Conservation (phyloP, 257 asterid genomes). For the Mentha longifolia region DNA sequence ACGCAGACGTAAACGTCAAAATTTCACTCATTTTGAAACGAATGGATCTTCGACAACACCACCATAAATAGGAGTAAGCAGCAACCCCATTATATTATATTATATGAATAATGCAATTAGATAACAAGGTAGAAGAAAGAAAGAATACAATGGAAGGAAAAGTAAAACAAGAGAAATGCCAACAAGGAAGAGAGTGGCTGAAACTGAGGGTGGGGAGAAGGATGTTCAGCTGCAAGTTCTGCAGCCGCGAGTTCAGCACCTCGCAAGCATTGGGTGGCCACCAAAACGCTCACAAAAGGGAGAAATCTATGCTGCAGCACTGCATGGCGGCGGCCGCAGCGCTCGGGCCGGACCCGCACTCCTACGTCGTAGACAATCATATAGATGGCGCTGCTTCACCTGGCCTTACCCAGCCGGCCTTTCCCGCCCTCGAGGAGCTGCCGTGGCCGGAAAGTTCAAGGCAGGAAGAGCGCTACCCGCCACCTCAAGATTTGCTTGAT, state of each 20-base stretch:
- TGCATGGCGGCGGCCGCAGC: background rate
- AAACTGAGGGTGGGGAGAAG: background rate
- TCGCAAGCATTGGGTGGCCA: slow-evolving; percentile 5
- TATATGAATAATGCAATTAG: no score
- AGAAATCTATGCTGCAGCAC: background rate
- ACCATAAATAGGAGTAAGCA: background rate
- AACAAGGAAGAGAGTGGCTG: background rate
- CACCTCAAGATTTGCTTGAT: background rate
- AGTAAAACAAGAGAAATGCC: no score
- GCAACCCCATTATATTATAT: no score
- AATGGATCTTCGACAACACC: background rate
- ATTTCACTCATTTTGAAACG: background rate
- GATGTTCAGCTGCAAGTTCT: background rate
- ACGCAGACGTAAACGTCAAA: background rate
- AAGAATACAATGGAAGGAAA: background rate
- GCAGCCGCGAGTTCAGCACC: background rate
- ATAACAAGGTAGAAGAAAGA: no score
- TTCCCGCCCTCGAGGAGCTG: no score
- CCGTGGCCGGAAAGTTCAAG: background rate
- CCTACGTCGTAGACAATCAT: background rate
- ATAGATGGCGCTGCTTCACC: background rate
- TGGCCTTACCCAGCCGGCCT: background rate
- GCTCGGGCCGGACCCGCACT: background rate
- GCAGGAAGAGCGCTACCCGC: background rate
- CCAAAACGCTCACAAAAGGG: slow-evolving; percentile 3